Conservation (phyloP, 2,329 filamentous ascomycete species). For the Knufia petricola region DNA sequence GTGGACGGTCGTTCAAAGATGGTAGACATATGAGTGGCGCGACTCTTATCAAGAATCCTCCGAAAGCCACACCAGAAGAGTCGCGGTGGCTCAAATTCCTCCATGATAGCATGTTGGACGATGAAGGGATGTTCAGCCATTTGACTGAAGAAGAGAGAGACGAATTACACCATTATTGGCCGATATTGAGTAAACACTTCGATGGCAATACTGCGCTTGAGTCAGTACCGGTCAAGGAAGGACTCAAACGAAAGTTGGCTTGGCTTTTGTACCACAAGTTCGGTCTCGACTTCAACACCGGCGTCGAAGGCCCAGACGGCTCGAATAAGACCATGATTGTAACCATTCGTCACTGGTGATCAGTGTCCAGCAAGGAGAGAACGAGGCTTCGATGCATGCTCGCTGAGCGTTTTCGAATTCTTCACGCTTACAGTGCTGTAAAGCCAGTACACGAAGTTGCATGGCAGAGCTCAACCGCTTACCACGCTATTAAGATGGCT, state of each 20-base stretch:
- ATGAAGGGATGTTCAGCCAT: background rate
- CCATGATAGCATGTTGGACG: conserved; percentile 1
- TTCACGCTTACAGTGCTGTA: no score
- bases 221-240: conserved; percentile 74
- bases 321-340: conserved; percentile 18
- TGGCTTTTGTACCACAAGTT: conserved; percentile 50
- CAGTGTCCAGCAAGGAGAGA: background rate
- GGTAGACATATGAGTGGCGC: conserved; percentile 12
- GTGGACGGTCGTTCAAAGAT: conserved; percentile 12
- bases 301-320: conserved; percentile 18
- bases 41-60: conserved; percentile 62
- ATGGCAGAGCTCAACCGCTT: no score
- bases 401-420: background rate
- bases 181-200: conserved; percentile 70
- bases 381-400: background rate
- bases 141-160: conserved; percentile 33
- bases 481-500: no score
- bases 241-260: conserved; percentile 67
- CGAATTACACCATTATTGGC: conserved; percentile 57
- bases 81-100: conserved; percentile 55
- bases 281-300: conserved; percentile 40
- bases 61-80: conserved; percentile 67
- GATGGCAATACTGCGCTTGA: conserved; percentile 79
- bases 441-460: no score
- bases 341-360: conserved; percentile 19